Percentiles rank a stretch among this genome's conserved stretches.
Evolutionary conservation across 129 eudicot genomes (phyloP).

Genomic region (Saposhnikovia divaricata): DNA sequence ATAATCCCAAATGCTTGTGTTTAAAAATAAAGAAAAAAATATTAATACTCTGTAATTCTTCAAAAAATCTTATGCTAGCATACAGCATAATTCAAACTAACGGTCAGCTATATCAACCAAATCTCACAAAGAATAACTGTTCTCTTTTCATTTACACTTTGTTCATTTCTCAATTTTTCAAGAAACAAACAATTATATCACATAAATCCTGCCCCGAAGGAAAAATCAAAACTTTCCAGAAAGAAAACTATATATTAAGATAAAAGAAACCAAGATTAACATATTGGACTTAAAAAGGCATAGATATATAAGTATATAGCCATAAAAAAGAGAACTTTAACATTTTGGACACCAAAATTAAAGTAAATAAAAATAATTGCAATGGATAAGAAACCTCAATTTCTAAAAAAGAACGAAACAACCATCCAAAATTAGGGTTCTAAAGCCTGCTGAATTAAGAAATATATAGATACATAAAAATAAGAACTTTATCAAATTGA

Average conservation of each 20-base stretch:
- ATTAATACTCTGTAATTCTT: no score
- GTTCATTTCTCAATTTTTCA: neutral
- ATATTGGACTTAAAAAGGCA: no score
- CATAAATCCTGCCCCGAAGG: neutral
- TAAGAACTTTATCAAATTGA: neutral
- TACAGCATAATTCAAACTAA: neutral
- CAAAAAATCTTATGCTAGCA: neutral
- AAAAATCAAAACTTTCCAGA: neutral
- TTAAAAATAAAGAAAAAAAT: no score
- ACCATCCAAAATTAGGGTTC: neutral
- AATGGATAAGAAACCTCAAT: conserved; percentile 5
- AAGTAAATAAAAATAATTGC: neutral
- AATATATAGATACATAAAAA: neutral
- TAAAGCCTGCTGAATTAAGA: no score
- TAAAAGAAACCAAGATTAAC: no score
- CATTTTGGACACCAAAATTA: neutral
- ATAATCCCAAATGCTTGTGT: neutral
- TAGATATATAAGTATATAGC: neutral
- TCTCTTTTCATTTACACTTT: neutral
- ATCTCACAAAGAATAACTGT: neutral
- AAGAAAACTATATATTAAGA: neutral
- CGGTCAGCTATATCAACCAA: neutral
- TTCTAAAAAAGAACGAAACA: neutral
- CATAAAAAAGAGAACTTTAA: neutral
- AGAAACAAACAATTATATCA: neutral